These are phyloP conservation scores for Epichloe glyceriae DNA, from an alignment of 2,329 filamentous ascomycete genomes.

Conservation along the genomic window DNA sequence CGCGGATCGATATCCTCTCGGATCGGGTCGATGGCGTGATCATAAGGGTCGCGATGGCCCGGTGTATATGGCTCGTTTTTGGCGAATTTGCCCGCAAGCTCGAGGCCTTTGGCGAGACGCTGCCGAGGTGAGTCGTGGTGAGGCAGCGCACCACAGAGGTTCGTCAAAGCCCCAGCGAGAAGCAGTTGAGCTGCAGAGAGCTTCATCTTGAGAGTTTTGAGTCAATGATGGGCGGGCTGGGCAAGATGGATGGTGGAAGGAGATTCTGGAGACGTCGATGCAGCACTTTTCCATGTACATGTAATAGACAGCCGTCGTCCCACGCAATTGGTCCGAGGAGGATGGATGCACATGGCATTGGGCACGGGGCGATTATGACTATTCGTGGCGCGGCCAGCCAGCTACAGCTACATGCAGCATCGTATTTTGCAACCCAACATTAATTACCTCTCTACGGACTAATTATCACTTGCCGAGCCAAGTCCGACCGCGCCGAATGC, in stretches of 20 bases:
- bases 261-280: too few relatives aligned
- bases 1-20: conserved; percentile 49
- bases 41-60: conserved; percentile 45
- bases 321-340: too few relatives aligned
- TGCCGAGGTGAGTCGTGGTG: conserved; percentile 40
- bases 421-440: background rate
- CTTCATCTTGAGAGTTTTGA: conserved; percentile 13
- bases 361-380: background rate
- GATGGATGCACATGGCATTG: background rate
- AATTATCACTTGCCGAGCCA: conserved; percentile 5
- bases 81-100: conserved; percentile 28
- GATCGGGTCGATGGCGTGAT: conserved; percentile 48
- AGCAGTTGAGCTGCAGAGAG: conserved; percentile 14
- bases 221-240: background rate
- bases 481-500: conserved; percentile 2
- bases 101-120: conserved; percentile 36
- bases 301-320: too few relatives aligned
- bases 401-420: background rate
- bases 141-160: conserved; percentile 14
- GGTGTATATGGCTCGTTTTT: conserved; percentile 43
- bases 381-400: background rate
- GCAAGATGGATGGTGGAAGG: background rate
- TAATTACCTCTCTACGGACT: too few relatives aligned
- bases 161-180: conserved; percentile 12
- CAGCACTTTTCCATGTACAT: too few relatives aligned